Percentiles rank a stretch among this genome's conserved stretches.
Evolutionary conservation across 2,329 filamentous ascomycete species (phyloP).

Genomic region (Teratosphaeria destructans): DNA sequence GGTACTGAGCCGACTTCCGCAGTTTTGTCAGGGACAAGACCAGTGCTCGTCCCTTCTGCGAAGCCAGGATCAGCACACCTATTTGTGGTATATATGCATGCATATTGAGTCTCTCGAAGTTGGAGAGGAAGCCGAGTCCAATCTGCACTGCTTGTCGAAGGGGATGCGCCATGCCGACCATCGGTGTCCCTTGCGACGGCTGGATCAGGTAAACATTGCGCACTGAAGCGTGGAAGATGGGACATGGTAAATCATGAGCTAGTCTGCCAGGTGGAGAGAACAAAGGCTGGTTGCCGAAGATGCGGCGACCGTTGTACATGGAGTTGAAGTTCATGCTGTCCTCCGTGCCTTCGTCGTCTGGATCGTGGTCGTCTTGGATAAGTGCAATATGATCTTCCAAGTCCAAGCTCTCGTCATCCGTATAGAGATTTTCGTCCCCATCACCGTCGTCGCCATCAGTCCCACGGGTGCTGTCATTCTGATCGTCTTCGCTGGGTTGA

Average conservation of each 20-base stretch:
- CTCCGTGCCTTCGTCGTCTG: slow-evolving; percentile 18
- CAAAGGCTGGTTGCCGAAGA: slow-evolving; percentile 18
- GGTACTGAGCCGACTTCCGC: slow-evolving; percentile 5
- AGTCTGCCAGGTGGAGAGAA: slow-evolving; percentile 16
- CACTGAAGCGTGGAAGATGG: slow-evolving; percentile 32
- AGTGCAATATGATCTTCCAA: neutral
- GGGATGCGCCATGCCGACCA: slow-evolving; percentile 29
- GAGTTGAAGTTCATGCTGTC: slow-evolving; percentile 13
- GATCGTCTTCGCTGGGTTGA: neutral
- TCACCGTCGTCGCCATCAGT: neutral
- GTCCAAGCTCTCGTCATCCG: neutral
- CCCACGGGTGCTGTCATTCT: neutral
- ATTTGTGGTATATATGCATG: slow-evolving; percentile 57
- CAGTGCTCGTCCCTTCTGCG: slow-evolving; percentile 54
- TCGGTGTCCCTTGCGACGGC: slow-evolving; percentile 19
- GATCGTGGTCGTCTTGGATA: slow-evolving; percentile 4
- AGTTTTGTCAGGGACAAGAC: slow-evolving; percentile 49
- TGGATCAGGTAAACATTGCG: slow-evolving; percentile 36
- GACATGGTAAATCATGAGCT: slow-evolving; percentile 25
- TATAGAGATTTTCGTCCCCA: neutral
- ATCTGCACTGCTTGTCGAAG: slow-evolving; percentile 21
- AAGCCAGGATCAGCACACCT: slow-evolving; percentile 57
- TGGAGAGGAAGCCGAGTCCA: slow-evolving; percentile 18
- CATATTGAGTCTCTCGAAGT: slow-evolving; percentile 50
- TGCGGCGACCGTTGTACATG: slow-evolving; percentile 17